Conservation (phyloP, 2,329 filamentous ascomycete genomes). For the Beauveria sp. region DNA sequence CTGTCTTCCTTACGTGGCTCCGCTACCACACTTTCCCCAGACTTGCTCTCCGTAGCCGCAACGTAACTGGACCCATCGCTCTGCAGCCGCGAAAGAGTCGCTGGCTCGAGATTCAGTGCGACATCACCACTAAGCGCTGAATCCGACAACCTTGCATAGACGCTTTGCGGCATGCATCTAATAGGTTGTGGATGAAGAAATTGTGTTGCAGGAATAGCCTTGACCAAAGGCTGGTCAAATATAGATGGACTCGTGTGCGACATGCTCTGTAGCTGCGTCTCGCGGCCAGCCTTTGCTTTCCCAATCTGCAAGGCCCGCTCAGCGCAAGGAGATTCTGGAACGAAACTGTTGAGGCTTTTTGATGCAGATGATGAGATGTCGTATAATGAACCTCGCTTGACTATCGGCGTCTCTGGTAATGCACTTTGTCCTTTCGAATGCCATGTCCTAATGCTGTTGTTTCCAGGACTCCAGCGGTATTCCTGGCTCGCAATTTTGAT, state of each 20-base stretch:
- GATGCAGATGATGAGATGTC: constrained; percentile 4
- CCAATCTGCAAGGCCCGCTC: not conserved
- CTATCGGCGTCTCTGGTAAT: not conserved
- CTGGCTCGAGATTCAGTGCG: not conserved
- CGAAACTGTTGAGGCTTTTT: not conserved
- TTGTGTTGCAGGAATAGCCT: not conserved
- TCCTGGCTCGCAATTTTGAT: constrained; percentile 10
- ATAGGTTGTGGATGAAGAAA: constrained; percentile 9
- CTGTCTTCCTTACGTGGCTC: not conserved
- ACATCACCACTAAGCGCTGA: not conserved
- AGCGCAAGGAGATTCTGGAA: constrained; percentile 6
- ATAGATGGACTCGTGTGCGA: constrained; percentile 1
- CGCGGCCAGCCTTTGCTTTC: not conserved
- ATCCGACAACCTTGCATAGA: not conserved
- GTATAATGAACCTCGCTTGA: not conserved
- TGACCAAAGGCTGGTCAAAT: not conserved
- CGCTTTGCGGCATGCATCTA: not conserved
- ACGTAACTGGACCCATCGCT: not conserved
- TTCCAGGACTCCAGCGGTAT: constrained; percentile 10
- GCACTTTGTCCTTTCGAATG: not conserved
- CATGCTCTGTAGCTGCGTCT: not conserved
- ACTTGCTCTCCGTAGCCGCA: not conserved
- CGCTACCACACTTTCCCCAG: not conserved
- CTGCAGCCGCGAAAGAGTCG: not conserved
- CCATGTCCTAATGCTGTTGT: constrained; percentile 2